Conservation (phyloP, 2,329 filamentous ascomycete genomes). For the Diaporthe capsici region DNA sequence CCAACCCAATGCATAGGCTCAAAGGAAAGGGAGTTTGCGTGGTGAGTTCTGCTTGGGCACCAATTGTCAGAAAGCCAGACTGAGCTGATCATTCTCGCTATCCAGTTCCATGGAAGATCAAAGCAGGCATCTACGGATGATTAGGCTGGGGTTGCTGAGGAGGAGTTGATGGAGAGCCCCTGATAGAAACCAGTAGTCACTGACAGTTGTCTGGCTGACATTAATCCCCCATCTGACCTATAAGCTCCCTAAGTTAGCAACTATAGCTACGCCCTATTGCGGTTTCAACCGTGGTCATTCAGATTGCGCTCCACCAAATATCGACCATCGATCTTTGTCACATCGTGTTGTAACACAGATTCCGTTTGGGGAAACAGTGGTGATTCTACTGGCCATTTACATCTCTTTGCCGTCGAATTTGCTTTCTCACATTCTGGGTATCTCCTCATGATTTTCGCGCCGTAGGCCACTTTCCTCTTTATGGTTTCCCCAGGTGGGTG, state of each 20-base stretch:
- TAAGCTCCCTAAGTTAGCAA: background rate
- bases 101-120: slow-evolving; percentile 43
- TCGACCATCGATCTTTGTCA: background rate
- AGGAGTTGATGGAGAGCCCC: background rate
- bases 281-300: too few relatives aligned
- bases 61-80: background rate
- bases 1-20: slow-evolving; percentile 59
- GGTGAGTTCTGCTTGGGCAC: slow-evolving; percentile 40
- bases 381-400: background rate
- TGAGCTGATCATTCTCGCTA: background rate
- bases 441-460: background rate
- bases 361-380: background rate
- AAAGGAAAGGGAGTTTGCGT: slow-evolving; percentile 65
- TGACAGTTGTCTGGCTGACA: background rate
- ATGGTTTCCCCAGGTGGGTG: background rate
- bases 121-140: slow-evolving; percentile 10
- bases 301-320: background rate
- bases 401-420: background rate
- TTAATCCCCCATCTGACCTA: background rate
- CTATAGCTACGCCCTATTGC: background rate
- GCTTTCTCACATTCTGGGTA: background rate
- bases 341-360: background rate
- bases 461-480: too few relatives aligned
- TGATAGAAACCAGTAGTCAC: background rate
- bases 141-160: background rate